Evolutionary conservation across 108 stramenopile genomes (phyloP), one percentile per base, ranked within the genome.

Genomic region (Cylindrotheca fusiformis): DNA sequence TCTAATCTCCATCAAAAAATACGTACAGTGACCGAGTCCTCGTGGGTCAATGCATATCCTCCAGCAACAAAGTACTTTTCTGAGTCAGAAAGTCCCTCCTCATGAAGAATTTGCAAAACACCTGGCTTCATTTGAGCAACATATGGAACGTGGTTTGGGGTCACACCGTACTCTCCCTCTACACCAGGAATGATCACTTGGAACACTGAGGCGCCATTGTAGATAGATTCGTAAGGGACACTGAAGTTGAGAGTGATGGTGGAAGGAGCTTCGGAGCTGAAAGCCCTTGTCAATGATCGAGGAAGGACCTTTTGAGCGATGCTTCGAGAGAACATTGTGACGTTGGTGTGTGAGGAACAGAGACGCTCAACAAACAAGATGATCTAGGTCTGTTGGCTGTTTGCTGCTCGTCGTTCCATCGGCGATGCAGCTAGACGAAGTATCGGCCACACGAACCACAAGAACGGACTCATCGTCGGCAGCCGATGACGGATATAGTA

Each of bases 21-120:
- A 85, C 93, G 82, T 71, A 95, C 94, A 60, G 97, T 96, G 21
- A 86, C 82, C 4, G 93, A 94, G 55, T 90, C 83, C 48, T 85
- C 86, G 64, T 95, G 93, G 53, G 94, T 96, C 68, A 97, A 71
- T 21, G 97, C 88, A 63, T 95, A 97, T 50, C 97, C 97, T 55
- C 96, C 97, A 14, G 93, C 77, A 29, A 98, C 95, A 75, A 98
- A 98, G 69, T 91, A 98, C 74, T 97, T 97, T 79, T 98, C 97
- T 24, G 81, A 66, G 65, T 94, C 97, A 6, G 53, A 28, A 18
- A 57, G 60, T 20, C 84, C 90, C 69, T 81, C 82, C 45, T 88
- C 87, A 71, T 92, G 92, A 54, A 93, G 32, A 52, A 98, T 90
- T 66, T 94, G 92, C 51, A 98, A 69, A 50, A 97, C 88, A 22